Base-by-base conservation (phyloP, 2,329 filamentous ascomycete genomes). In the Venturia effusa region DNA sequence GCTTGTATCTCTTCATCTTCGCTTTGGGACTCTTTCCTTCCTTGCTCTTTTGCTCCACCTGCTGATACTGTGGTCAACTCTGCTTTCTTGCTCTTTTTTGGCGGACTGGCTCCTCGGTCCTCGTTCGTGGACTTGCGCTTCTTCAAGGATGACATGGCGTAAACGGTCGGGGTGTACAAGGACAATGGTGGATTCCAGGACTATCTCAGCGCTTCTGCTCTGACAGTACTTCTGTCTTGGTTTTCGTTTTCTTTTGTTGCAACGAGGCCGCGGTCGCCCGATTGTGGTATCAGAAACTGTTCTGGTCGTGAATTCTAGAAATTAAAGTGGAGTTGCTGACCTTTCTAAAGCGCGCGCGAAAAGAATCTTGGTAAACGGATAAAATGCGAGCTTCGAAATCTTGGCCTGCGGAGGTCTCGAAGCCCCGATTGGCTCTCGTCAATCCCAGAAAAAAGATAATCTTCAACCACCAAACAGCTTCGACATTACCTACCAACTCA, bases 61-160 rank as follows among this genome's bases (percentile, higher is more conserved):
- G 43, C 5, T 19, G 40, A 3, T 41, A 17, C 40, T 48, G 15
- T 51, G 43, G 6, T 4, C n/a, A 3, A 4, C n/a, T 62, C 32
- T 34, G 17, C 37, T 48, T 27, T 37, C 70, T 78, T 79, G 65
- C 77, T 71, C 59, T 60, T 60, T 17, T 60, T 60, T 15, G 40
- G 8, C 4, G 59, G 40, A 30, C 59, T 60, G n/a, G 59, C 37
- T 43, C 27, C 27, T 7, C 51, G 27, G 27, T 57, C 30, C 27
- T 57, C 51, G 11, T 10, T 22, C 4, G 27, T 34, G 19, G 51
- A 57, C 51, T 57, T 57, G 51, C 51, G 51, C 68, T 77, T 77
- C 68, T 79, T 79, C 30, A 76, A 62, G 1, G 72, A 68, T 40
- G 75, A 71, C 77, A 79, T 79, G 4, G 22, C 27, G 22, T 15